phyloP scores from a whole-genome alignment of 2,329 filamentous ascomycete genomes.

The Xylariomycetidae sp. region DNA sequence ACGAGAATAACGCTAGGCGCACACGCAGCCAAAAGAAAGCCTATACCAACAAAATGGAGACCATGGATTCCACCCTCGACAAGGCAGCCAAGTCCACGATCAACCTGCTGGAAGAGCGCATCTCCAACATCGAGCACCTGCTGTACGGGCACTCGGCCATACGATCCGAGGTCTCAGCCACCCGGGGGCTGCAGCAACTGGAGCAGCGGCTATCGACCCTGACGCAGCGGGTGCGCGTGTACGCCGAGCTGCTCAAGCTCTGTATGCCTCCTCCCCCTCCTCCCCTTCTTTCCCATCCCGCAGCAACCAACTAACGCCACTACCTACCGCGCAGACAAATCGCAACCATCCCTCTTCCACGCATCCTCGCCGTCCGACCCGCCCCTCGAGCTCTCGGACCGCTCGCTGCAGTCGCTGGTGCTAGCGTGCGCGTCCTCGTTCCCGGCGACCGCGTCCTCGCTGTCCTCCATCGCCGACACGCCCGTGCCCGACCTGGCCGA shows the following conservation, averaged over 20 bases:
- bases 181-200: slow-evolving; percentile 41
- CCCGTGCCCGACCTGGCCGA: slow-evolving; percentile 50
- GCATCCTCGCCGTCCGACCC: slow-evolving; percentile 37
- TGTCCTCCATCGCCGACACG: slow-evolving; percentile 51
- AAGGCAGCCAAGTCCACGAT: slow-evolving; percentile 50
- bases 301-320: background rate
- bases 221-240: slow-evolving; percentile 46
- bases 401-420: slow-evolving; percentile 48
- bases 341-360: slow-evolving; percentile 50
- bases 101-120: slow-evolving; percentile 51
- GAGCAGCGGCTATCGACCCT: slow-evolving; percentile 48
- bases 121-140: slow-evolving; percentile 53
- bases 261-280: slow-evolving; percentile 35
- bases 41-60: slow-evolving; percentile 19
- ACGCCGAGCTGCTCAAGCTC: slow-evolving; percentile 54
- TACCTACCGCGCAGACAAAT: slow-evolving; percentile 36
- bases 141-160: slow-evolving; percentile 42
- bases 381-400: slow-evolving; percentile 44
- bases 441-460: slow-evolving; percentile 48
- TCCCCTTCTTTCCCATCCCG: background rate
- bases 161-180: slow-evolving; percentile 33
- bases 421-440: slow-evolving; percentile 51
- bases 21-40: background rate
- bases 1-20: background rate
- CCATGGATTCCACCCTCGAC: slow-evolving; percentile 34